Conservation (phyloP, 805 yeast genomes). For the Cyberlindnera mrakii region DNA sequence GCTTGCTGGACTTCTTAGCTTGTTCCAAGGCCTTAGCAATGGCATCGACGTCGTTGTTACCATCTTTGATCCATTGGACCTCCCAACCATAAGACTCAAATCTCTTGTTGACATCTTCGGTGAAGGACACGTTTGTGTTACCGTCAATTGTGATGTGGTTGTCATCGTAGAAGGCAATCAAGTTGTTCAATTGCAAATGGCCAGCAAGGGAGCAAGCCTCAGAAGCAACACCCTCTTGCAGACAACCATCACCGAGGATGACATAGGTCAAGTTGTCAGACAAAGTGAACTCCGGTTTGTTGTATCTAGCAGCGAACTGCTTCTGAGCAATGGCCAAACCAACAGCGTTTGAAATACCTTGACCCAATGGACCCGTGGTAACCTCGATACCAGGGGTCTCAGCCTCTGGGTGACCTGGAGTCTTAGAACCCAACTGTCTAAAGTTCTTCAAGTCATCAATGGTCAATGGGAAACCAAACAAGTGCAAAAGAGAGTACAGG, state of each 20-base stretch:
- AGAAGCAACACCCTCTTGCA: constrained; percentile 95
- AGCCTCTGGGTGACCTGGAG: constrained; percentile 97
- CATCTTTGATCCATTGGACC: constrained; percentile 67
- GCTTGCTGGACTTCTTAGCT: constrained; percentile 82
- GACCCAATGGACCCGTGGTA: constrained; percentile 98
- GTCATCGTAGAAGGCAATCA: constrained; percentile 94
- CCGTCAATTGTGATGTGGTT: constrained; percentile 97
- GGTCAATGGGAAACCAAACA: constrained; percentile 75
- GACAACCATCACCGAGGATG: constrained; percentile 95
- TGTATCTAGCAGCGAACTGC: constrained; percentile 86
- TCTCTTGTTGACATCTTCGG: constrained; percentile 84
- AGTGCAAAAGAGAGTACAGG: constrained; percentile 76
- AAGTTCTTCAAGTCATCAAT: constrained; percentile 85
- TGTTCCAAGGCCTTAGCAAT: constrained; percentile 69
- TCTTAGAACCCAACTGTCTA: constrained; percentile 84
- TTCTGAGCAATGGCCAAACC: constrained; percentile 95
- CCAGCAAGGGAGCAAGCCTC: constrained; percentile 96
- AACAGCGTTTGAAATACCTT: constrained; percentile 93
- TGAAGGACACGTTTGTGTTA: constrained; percentile 80
- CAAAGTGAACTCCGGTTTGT: constrained; percentile 74
- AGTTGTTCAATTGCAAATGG: constrained; percentile 86
- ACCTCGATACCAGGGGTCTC: constrained; percentile 93
- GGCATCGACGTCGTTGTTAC: constrained; percentile 70
- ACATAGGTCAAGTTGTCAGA: constrained; percentile 72
- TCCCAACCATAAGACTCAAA: constrained; percentile 95